Conservation (phyloP, 805 yeast genomes). For the Yarrowia osloensis region DNA sequence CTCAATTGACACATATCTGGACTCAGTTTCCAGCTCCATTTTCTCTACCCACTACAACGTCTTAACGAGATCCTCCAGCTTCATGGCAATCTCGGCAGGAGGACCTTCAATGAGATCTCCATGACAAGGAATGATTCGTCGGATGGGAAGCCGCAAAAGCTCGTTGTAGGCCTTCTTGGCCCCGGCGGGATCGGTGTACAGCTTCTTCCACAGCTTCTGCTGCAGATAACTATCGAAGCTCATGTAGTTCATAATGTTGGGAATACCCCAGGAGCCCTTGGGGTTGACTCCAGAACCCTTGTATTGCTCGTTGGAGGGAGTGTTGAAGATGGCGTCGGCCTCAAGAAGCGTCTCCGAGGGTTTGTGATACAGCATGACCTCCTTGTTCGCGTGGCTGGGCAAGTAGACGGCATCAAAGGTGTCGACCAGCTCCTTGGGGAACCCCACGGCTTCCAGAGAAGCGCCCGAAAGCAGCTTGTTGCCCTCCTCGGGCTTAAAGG, state of each 20-base stretch:
- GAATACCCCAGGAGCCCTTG: constrained; percentile 8
- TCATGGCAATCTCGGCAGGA: neutral
- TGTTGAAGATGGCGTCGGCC: constrained; percentile 43
- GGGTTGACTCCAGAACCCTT: constrained; percentile 4
- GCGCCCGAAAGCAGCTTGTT: constrained; percentile 10
- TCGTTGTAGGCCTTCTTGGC: neutral
- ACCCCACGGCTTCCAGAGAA: neutral
- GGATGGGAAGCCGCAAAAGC: neutral
- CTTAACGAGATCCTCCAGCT: neutral
- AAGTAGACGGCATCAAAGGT: constrained; percentile 58
- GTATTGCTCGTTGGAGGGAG: constrained; percentile 22
- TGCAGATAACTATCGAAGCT: constrained; percentile 13
- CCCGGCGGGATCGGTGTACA: neutral
- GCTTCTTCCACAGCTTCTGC: neutral
- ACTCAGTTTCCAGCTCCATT: too few species aligned
- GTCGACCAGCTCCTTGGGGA: constrained; percentile 45
- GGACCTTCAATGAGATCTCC: constrained; percentile 13
- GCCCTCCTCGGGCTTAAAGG: constrained; percentile 6
- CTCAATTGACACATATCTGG: too few species aligned
- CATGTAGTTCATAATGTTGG: constrained; percentile 18
- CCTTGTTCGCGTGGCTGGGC: constrained; percentile 61
- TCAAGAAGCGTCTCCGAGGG: constrained; percentile 53
- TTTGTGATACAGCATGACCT: constrained; percentile 54
- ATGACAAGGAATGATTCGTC: constrained; percentile 22
- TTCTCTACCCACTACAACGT: too few species aligned